Base-by-base conservation (phyloP, 306 rosid genomes). In the Cajanus cajan region DNA sequence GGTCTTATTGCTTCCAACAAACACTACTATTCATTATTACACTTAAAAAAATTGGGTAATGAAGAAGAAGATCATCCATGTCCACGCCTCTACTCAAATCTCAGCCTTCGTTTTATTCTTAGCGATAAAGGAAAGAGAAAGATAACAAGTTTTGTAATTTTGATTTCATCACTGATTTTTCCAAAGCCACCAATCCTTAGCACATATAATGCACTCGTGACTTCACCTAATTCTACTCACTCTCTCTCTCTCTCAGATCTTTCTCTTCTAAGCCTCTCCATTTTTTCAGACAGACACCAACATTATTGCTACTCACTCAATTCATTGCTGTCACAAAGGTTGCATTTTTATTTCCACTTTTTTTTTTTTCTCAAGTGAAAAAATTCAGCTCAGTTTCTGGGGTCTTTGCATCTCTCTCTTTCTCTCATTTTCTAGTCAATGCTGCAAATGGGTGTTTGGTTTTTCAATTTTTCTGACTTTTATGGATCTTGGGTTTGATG, bases 121-220 rank as follows among this genome's bases (percentile, higher is more conserved):
- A 12, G 37, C 55, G 68, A 43, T 31, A 63, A 68, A 8, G 0
- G 65, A 19, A 43, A 34, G 55, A 21, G 36, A 68, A 62, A 6
- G 19, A 61, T 2, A 61, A 61, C 12, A 13, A 14, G 64, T 2
- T 2, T 50, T n/a, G 44, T 48, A 15, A 5, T 73, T 50, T 31
- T 65, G 22, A 39, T 50, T 31, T 65, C n/a, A 39, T 24, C 11
- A 62, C 24, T 51, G 37, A 43, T 39, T 47, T 71, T 48, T n/a
- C 15, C 19, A 43, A 54, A 37, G 66, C 12, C 78, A 28, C 31
- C 31, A 34, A 34, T 22, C 4, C 7, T 50, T 40, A 14, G 37
- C 76, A 80, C 80, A 87, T 83, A 83, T 77, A 79, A 50, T 52
- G 71, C 85, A 75, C 87, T 78, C 86, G 90, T 90, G 91, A 89